Evolutionary conservation across 768 basidiomycete genomes (phyloP).

Genomic region (Lactarius trivialis): DNA sequence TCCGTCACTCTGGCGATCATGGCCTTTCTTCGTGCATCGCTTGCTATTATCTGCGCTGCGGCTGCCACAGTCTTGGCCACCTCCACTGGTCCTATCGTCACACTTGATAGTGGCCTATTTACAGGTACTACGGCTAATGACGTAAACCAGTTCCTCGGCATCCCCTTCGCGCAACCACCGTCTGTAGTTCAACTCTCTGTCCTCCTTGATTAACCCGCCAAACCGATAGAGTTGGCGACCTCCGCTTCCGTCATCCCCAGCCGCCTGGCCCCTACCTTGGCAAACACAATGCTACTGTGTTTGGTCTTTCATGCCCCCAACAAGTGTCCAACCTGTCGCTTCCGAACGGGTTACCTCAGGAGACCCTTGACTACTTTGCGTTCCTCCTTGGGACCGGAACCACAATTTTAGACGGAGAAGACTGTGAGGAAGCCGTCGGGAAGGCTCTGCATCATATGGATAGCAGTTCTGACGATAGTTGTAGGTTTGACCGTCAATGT

Average conservation of each 20-base stretch:
- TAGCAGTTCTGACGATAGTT: not conserved
- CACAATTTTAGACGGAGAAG: constrained; percentile 10
- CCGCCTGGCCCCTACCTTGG: constrained; percentile 15
- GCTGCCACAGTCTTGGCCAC: not conserved
- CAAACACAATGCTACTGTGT: constrained; percentile 16
- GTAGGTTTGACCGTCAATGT: constrained; percentile 25
- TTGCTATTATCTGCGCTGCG: not conserved
- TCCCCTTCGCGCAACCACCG: constrained; percentile 38
- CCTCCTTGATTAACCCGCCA: not conserved
- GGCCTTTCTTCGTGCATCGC: not conserved
- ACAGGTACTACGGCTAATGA: constrained; percentile 26
- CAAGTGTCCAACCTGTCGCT: not conserved
- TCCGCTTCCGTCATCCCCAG: constrained; percentile 36
- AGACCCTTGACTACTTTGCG: not conserved
- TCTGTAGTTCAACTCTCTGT: constrained; percentile 22
- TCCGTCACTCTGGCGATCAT: too few relatives aligned
- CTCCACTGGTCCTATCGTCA: constrained; percentile 18
- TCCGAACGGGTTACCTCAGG: not conserved
- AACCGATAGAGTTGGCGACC: constrained; percentile 29
- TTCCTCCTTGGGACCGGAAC: not conserved
- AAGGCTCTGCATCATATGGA: not conserved
- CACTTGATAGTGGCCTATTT: constrained; percentile 29
- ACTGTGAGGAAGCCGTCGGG: constrained; percentile 23
- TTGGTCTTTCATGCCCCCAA: constrained; percentile 26
- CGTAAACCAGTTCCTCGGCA: constrained; percentile 33